These are phyloP conservation scores for Saccharum hybrid DNA, from an alignment of 202 grass and related monocot species.

Conservation along the genomic window DNA sequence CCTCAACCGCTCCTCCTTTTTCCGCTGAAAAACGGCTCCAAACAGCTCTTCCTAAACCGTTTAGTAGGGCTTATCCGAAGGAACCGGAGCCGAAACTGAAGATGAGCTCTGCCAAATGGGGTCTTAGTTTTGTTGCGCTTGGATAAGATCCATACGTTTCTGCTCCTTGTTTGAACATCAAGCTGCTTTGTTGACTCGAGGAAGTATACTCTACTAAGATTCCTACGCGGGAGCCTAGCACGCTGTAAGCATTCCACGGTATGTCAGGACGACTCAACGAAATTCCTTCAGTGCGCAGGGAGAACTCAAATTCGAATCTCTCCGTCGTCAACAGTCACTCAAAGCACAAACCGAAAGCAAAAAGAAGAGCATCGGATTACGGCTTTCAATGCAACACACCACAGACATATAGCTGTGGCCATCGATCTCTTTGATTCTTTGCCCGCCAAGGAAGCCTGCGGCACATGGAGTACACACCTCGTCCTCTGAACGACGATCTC, in stretches of 20 bases:
- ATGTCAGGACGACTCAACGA: background rate
- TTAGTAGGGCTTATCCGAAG: no score
- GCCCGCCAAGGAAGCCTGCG: slow-evolving; percentile 48
- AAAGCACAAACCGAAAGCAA: slow-evolving; percentile 50
- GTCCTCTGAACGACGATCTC: background rate
- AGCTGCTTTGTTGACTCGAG: background rate
- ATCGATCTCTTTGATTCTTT: slow-evolving; percentile 43
- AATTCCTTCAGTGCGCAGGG: slow-evolving; percentile 48
- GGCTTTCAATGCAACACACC: slow-evolving; percentile 35
- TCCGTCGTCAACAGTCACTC: slow-evolving; percentile 17
- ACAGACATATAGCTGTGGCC: slow-evolving; percentile 28
- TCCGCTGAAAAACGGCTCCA: no score
- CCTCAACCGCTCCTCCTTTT: no score
- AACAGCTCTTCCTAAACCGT: no score
- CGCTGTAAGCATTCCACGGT: background rate
- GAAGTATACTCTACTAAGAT: background rate
- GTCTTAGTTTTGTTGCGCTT: no score
- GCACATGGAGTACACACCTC: background rate
- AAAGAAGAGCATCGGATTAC: slow-evolving; percentile 9
- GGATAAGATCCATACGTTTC: no score
- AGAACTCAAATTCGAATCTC: slow-evolving; percentile 46
- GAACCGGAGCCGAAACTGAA: no score
- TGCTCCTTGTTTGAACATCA: background rate
- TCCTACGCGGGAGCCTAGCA: background rate
- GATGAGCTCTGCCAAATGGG: no score